Base-by-base conservation (phyloP, 2,329 filamentous ascomycete species). In the Colletotrichum gigasporum region DNA sequence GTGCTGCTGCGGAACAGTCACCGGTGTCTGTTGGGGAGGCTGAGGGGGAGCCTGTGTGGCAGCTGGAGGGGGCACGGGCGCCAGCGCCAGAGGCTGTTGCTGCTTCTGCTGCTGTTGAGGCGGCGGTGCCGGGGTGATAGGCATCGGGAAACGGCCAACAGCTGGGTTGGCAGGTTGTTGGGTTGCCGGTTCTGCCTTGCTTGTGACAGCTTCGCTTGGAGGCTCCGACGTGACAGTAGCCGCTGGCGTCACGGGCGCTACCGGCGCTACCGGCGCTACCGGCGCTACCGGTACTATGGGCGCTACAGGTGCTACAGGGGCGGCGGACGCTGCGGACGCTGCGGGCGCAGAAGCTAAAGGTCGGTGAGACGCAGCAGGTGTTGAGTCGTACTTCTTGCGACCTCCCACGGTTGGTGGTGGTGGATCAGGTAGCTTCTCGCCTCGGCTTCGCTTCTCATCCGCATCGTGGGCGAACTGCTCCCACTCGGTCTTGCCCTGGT, bases 381-480 rank as follows among this genome's bases (percentile, higher is more conserved):
- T 81, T 70, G 74, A 79, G 76, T 85, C 87, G 72, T 82, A 84
- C 51, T 81, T 79, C 71, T 81, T 80, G 68, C 86, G 83, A 48
- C 82, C 81, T 20, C 84, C 81, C 32, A 78, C 77, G 16, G 82
- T 78, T 22, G 86, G 86, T n/a, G 80, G 79, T 7, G 89, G 89
- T 34, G 88, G 85, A 20, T 85, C 82, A 1, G 87, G 88, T 55
- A 84, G 79, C 70, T 84, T 84, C 75, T 91, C 88, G 45, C 87
- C 87, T 55, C 84, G 77, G 8, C 72, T 68, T 55, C 80, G 81
- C 75, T 86, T 88, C 24, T 75, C 78, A 67, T 91, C 87, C 14
- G 89, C 87, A 45, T 90, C 87, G 52, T 78, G 79, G 2, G 88
- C 86, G 62, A 90, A 82, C 5, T 75, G 75, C 64, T 88, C 87